Evolutionary conservation across 2,329 filamentous ascomycete genomes (phyloP).

Genomic region (Tolypocladium tropicale): DNA sequence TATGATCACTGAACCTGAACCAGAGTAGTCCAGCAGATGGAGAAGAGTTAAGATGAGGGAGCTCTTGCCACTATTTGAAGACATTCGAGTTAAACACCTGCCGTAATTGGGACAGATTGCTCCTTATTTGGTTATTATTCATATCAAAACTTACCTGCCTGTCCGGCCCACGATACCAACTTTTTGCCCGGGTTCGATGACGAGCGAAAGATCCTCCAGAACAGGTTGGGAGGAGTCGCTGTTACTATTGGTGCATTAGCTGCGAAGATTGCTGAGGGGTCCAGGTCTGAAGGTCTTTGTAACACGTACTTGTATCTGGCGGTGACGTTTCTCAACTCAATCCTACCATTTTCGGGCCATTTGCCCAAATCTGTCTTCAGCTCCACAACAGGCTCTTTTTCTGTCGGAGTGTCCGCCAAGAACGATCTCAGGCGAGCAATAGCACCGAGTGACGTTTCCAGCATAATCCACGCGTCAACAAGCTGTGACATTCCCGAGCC

Average conservation of each 20-base stretch:
- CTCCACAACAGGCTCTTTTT: background rate
- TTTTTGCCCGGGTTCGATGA: constrained; percentile 11
- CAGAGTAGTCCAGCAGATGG: constrained; percentile 22
- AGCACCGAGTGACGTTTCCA: constrained; percentile 6
- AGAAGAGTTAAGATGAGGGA: constrained; percentile 27
- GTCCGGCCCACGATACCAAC: constrained; percentile 19
- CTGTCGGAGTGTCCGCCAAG: constrained; percentile 4
- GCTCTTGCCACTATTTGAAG: constrained; percentile 27
- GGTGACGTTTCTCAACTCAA: constrained; percentile 14
- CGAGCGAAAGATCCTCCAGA: constrained; percentile 5
- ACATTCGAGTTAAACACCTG: background rate
- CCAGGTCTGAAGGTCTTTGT: background rate
- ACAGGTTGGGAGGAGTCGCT: constrained; percentile 8
- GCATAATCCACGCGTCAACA: constrained; percentile 1
- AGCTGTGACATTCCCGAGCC: constrained; percentile 1
- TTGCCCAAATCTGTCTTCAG: background rate
- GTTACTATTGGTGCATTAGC: background rate
- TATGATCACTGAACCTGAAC: constrained; percentile 18
- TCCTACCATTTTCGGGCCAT: constrained; percentile 16
- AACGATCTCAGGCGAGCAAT: constrained; percentile 10
- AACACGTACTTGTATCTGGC: constrained; percentile 14
- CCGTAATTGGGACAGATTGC: background rate
- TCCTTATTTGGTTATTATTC: background rate
- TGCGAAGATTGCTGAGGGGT: background rate
- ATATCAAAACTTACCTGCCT: constrained; percentile 7